These are phyloP conservation scores for Eimeria mitis DNA, from an alignment of 169 alveolate genomes.

Conservation along the genomic window DNA sequence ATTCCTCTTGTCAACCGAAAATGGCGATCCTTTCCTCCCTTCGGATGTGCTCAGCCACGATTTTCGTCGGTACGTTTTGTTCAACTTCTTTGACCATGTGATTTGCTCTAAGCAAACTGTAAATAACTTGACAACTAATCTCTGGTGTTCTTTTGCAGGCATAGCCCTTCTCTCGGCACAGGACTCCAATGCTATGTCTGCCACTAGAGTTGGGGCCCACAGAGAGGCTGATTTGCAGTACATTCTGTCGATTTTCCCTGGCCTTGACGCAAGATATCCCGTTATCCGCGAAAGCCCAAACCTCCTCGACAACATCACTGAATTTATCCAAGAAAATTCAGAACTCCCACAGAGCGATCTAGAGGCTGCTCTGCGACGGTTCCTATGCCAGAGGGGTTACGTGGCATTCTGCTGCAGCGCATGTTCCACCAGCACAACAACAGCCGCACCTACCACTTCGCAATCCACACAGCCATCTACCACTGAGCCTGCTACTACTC, in stretches of 20 bases:
- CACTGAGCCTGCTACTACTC: constrained; percentile 17
- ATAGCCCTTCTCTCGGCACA: constrained; percentile 29
- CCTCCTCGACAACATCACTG: constrained; percentile 13
- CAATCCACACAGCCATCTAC: not conserved
- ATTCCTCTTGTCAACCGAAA: not conserved
- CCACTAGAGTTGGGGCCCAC: not conserved
- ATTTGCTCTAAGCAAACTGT: not conserved
- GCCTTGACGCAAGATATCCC: constrained; percentile 17
- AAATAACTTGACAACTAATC: not conserved
- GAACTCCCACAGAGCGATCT: constrained; percentile 1
- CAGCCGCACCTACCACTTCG: not conserved
- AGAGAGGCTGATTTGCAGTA: constrained; percentile 2
- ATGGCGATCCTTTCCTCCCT: constrained; percentile 29
- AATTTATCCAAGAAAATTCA: not conserved
- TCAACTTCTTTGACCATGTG: not conserved
- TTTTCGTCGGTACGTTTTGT: not conserved
- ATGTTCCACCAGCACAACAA: constrained; percentile 11
- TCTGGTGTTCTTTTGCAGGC: not conserved
- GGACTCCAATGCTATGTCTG: not conserved
- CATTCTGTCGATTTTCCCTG: constrained; percentile 42
- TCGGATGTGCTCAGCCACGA: not conserved
- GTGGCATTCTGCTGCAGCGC: constrained; percentile 42
- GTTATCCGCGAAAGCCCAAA: constrained; percentile 44
- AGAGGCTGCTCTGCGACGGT: constrained; percentile 13
- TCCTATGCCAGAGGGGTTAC: constrained; percentile 20